Evolutionary conservation across 2,329 filamentous ascomycete genomes (phyloP).

Genomic region (Talaromyces sp.): DNA sequence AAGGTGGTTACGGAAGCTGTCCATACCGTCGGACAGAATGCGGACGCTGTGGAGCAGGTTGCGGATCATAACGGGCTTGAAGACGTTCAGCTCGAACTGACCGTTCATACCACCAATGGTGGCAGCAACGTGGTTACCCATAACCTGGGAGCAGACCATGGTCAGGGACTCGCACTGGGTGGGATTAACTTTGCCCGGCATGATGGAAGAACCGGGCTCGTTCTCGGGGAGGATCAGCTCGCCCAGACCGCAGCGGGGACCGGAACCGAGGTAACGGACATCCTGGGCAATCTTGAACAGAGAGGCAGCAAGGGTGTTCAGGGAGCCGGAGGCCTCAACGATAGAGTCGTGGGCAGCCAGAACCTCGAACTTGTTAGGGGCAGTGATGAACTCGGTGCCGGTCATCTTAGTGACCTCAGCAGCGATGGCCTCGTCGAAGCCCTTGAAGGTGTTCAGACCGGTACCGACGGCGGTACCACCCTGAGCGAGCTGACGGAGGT

Average conservation of each 20-base stretch:
- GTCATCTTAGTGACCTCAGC: constrained; percentile 90
- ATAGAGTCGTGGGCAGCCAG: constrained; percentile 94
- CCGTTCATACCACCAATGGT: constrained; percentile 96
- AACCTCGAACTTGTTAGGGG: constrained; percentile 98
- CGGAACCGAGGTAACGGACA: constrained; percentile 93
- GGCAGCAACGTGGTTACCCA: constrained; percentile 92
- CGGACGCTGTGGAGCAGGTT: constrained; percentile 92
- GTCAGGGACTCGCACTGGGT: constrained; percentile 97
- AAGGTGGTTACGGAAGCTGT: constrained; percentile 91
- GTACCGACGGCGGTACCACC: constrained; percentile 97
- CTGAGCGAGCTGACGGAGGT: constrained; percentile 85
- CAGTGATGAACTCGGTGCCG: constrained; percentile 89
- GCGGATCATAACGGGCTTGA: constrained; percentile 94
- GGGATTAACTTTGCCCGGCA: constrained; percentile 99
- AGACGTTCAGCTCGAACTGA: constrained; percentile 98
- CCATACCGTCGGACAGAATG: constrained; percentile 88
- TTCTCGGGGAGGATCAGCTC: constrained; percentile 95
- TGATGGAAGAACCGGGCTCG: constrained; percentile 96
- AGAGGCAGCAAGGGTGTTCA: constrained; percentile 89
- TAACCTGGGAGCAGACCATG: constrained; percentile 97
- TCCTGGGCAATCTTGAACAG: constrained; percentile 99
- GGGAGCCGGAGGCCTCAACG: constrained; percentile 87
- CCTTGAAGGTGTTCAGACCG: constrained; percentile 94
- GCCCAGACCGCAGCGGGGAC: constrained; percentile 91
- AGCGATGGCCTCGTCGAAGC: constrained; percentile 92